Percentiles rank a stretch among this genome's conserved stretches.
These are phyloP conservation scores for Musa itinerans DNA, from an alignment of 176 grass and related monocot species.

Conservation along the genomic window DNA sequence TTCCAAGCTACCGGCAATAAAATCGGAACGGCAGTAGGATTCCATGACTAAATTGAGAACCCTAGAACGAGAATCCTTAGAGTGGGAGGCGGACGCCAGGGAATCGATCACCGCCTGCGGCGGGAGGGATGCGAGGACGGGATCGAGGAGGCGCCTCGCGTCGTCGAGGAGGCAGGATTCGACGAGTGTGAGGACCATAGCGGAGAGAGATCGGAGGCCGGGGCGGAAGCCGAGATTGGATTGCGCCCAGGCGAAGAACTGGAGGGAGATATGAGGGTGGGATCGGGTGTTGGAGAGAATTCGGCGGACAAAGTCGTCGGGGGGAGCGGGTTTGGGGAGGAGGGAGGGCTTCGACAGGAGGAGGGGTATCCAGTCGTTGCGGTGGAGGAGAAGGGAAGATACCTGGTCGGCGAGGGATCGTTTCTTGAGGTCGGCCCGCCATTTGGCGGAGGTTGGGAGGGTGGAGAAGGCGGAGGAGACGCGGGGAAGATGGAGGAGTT, in stretches of 20 bases:
- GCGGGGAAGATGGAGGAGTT: not conserved
- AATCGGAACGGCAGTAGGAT: not conserved
- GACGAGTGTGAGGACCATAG: conserved; percentile 9
- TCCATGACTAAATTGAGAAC: conserved; percentile 16
- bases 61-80: conserved; percentile 12
- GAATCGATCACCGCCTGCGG: conserved; percentile 1
- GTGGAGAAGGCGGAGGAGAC: conserved; percentile 10
- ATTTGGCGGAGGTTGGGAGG: conserved; percentile 1
- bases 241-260: conserved; percentile 15
- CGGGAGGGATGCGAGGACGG: not conserved
- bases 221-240: conserved; percentile 17
- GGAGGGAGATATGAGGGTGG: conserved; percentile 13
- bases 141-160: conserved; percentile 7
- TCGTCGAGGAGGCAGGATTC: conserved; percentile 5
- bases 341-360: not conserved
- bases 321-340: not conserved
- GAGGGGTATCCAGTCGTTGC: conserved; percentile 1
- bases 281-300: conserved; percentile 10
- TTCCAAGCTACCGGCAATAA: conserved; percentile 11
- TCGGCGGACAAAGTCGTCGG: conserved; percentile 3
- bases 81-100: not conserved
- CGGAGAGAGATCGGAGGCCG: not conserved
- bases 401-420: conserved; percentile 12
- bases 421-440: conserved; percentile 10
- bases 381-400: conserved; percentile 27